Conservation (phyloP, 345 rosid genomes). For the Euphorbia lathyris region DNA sequence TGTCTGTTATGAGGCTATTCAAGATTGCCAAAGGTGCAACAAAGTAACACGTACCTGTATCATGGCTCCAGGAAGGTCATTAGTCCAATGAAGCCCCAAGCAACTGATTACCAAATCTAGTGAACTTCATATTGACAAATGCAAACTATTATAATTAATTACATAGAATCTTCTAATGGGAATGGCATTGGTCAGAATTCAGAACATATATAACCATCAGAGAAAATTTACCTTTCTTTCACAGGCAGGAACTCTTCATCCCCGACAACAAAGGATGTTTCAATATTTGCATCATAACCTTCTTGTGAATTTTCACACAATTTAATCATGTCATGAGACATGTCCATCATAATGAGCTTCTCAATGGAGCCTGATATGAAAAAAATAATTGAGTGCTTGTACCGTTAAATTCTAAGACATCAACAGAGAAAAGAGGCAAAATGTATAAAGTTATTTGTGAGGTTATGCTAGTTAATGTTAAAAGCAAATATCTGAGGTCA, state of each 20-base stretch:
- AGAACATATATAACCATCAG: neutral
- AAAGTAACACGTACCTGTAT: constrained; percentile 56
- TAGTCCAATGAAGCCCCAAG: constrained; percentile 97
- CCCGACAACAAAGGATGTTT: constrained; percentile 67
- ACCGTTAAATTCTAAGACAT: neutral
- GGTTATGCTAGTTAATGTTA: neutral
- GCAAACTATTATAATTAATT: constrained; percentile 18
- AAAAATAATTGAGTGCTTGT: neutral
- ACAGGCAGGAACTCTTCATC: constrained; percentile 93
- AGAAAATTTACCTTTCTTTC: constrained; percentile 60
- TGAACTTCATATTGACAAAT: constrained; percentile 54
- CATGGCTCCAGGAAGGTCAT: constrained; percentile 99
- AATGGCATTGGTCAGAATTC: neutral
- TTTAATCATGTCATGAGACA: constrained; percentile 80
- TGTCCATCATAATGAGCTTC: constrained; percentile 90
- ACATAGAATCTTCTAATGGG: constrained; percentile 1
- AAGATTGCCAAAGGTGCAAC: neutral
- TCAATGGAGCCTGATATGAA: constrained; percentile 66
- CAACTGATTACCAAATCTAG: constrained; percentile 86
- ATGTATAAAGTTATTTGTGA: neutral
- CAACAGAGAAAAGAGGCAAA: neutral
- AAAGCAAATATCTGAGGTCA: neutral
- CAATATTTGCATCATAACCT: constrained; percentile 40
- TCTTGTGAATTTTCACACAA: constrained; percentile 49
- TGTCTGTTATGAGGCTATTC: too few relatives aligned